Percentiles rank a stretch among this genome's conserved stretches.
phyloP scores from a whole-genome alignment of 768 basidiomycete species.

The Boletus vinaceobasis region DNA sequence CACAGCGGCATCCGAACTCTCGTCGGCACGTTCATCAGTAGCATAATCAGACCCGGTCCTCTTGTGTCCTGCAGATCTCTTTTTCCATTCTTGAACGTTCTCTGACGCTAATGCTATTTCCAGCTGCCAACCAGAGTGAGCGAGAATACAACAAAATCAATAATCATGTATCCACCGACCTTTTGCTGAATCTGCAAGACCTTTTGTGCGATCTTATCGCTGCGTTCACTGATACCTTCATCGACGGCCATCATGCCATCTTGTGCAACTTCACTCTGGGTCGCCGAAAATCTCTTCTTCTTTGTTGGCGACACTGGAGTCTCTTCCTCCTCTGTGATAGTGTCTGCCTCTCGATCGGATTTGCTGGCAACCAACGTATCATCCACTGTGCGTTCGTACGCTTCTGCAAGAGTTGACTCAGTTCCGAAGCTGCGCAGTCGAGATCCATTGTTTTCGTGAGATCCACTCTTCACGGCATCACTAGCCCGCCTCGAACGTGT shows the following conservation, averaged over 20 bases:
- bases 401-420: conserved; percentile 76
- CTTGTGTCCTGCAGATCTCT: conserved; percentile 24
- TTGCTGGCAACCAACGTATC: conserved; percentile 35
- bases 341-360: conserved; percentile 45
- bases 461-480: conserved; percentile 48
- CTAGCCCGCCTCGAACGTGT: conserved; percentile 59
- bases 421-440: conserved; percentile 71
- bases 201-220: conserved; percentile 85
- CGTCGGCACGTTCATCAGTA: conserved; percentile 54
- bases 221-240: conserved; percentile 78
- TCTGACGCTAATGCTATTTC: conserved; percentile 72
- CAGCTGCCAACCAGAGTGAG: conserved; percentile 44
- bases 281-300: conserved; percentile 80
- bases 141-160: conserved; percentile 3
- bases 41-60: conserved; percentile 25
- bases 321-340: conserved; percentile 59
- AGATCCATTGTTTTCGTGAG: conserved; percentile 23
- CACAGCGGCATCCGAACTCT: conserved; percentile 46
- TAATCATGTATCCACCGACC: conserved; percentile 43
- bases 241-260: conserved; percentile 87
- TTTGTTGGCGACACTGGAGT: conserved; percentile 40
- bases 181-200: conserved; percentile 89
- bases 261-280: conserved; percentile 58
- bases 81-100: conserved; percentile 35
- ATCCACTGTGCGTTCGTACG: conserved; percentile 47